Evolutionary conservation across 805 yeast species (phyloP).

Genomic region (Starmera pachycereana): DNA sequence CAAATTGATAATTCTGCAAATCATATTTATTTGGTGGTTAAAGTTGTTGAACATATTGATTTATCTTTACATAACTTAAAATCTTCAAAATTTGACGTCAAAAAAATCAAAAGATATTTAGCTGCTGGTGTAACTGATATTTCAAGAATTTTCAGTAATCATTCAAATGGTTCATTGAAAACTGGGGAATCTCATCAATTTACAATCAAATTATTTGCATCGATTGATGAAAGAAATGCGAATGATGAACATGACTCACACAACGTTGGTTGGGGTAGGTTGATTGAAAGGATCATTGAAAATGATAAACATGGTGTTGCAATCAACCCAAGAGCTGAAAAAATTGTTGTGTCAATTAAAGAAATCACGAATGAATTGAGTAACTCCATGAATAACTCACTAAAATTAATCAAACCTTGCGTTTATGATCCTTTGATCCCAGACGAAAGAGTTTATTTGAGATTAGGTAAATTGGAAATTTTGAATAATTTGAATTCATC

Average conservation of each 20-base stretch:
- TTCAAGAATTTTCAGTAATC: constrained; percentile 62
- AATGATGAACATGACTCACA: constrained; percentile 25
- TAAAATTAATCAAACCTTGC: constrained; percentile 51
- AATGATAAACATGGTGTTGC: constrained; percentile 74
- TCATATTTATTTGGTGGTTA: constrained; percentile 66
- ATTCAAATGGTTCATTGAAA: constrained; percentile 41
- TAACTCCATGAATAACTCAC: constrained; percentile 34
- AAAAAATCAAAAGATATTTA: constrained; percentile 58
- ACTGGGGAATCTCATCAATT: constrained; percentile 64
- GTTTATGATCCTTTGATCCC: constrained; percentile 54
- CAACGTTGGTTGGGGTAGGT: constrained; percentile 77
- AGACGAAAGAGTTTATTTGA: constrained; percentile 51
- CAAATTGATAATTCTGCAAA: constrained; percentile 41
- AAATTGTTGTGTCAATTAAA: constrained; percentile 57
- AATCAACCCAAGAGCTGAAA: constrained; percentile 71
- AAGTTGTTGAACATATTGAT: constrained; percentile 59
- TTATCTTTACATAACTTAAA: constrained; percentile 20
- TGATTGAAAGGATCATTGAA: constrained; percentile 64
- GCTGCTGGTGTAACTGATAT: constrained; percentile 87
- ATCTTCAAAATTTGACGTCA: constrained; percentile 15
- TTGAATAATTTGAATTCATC: constrained; percentile 8
- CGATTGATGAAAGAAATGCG: constrained; percentile 36
- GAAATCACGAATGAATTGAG: constrained; percentile 48
- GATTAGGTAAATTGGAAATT: constrained; percentile 38
- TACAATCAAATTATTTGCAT: constrained; percentile 60